Conservation (phyloP, 768 basidiomycete genomes). For the Boletales sp. region DNA sequence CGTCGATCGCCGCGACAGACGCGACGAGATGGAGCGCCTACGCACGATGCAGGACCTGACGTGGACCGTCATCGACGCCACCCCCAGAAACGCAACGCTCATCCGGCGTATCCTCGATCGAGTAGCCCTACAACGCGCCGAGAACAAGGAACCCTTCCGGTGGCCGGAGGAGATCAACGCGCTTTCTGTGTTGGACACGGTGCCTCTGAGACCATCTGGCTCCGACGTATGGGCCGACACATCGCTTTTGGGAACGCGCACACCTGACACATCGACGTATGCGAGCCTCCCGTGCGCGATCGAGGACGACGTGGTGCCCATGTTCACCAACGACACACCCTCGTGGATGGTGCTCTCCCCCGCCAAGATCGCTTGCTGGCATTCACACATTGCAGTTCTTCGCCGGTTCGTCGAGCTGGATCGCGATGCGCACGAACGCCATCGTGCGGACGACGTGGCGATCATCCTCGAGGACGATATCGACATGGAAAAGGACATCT, state of each 20-base stretch:
- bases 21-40: constrained; percentile 54
- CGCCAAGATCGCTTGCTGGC: constrained; percentile 67
- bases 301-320: constrained; percentile 35
- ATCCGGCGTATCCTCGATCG: constrained; percentile 41
- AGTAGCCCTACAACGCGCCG: constrained; percentile 27
- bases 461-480: constrained; percentile 40
- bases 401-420: constrained; percentile 34
- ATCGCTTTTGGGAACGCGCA: not conserved
- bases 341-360: constrained; percentile 52
- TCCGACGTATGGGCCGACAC: no score
- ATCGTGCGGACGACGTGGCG: constrained; percentile 19
- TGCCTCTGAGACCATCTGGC: constrained; percentile 12
- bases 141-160: constrained; percentile 16
- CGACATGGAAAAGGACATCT: constrained; percentile 68
- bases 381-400: constrained; percentile 59
- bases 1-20: constrained; percentile 51
- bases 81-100: constrained; percentile 35
- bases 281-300: constrained; percentile 41
- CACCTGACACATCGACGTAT: not conserved
- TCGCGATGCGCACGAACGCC: constrained; percentile 16
- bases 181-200: constrained; percentile 10
- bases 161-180: constrained; percentile 41
- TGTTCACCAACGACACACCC: constrained; percentile 37
- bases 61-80: constrained; percentile 56
- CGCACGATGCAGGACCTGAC: constrained; percentile 41